Evolutionary conservation across 371 early-diverging fungal genomes (phyloP).

Genomic region (Zychaea mexicana): DNA sequence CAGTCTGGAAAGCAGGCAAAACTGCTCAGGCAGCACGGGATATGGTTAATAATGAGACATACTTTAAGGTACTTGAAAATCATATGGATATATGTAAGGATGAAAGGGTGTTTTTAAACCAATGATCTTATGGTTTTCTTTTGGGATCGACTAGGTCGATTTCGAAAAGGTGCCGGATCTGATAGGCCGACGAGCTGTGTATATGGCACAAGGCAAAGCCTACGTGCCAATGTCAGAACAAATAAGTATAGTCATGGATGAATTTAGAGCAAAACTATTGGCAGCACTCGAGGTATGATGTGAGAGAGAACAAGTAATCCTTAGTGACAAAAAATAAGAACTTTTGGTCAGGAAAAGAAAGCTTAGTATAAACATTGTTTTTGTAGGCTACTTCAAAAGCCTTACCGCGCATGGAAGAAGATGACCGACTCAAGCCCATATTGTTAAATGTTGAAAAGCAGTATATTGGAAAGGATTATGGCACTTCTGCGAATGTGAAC

Average conservation of each 20-base stretch:
- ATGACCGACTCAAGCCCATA: constrained; percentile 89
- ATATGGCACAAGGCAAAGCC: constrained; percentile 79
- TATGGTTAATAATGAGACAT: constrained; percentile 40
- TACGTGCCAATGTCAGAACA: constrained; percentile 83
- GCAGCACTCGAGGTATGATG: constrained; percentile 58
- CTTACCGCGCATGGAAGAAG: constrained; percentile 91
- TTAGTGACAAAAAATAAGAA: too few species aligned
- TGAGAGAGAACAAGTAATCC: not conserved
- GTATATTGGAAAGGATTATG: constrained; percentile 69
- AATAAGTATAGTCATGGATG: constrained; percentile 73
- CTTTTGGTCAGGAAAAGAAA: too few species aligned
- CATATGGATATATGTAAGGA: not conserved
- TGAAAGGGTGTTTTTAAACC: not conserved
- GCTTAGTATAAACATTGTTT: not conserved
- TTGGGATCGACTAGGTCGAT: constrained; percentile 64
- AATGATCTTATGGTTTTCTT: not conserved
- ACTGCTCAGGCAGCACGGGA: constrained; percentile 13
- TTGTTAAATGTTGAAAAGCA: constrained; percentile 86
- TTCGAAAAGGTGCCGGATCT: constrained; percentile 86
- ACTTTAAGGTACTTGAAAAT: constrained; percentile 48
- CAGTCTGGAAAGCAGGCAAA: constrained; percentile 9
- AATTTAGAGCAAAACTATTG: constrained; percentile 69
- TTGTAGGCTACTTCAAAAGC: constrained; percentile 66
- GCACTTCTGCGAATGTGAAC: constrained; percentile 32
- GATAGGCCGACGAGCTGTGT: constrained; percentile 72